Base-by-base conservation (phyloP, 345 rosid genomes). In the Mercurialis annua region DNA sequence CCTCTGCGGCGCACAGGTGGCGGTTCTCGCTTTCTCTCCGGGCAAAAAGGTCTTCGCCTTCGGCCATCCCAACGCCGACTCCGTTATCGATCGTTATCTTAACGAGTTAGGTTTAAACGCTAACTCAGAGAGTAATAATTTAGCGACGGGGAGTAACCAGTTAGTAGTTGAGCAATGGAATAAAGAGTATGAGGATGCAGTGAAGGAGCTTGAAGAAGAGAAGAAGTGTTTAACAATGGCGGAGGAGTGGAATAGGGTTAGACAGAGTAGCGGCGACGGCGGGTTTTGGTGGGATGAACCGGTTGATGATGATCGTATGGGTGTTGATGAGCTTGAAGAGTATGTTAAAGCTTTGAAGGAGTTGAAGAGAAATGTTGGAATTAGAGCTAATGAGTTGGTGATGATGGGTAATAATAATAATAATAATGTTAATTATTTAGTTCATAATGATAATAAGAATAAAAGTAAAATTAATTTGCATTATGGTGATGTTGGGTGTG, bases 231-330 rank as follows among this genome's bases (percentile, higher is more conserved):
- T 20, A 10, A 62, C 47, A 4, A 31, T 20, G 75, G 65, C 53
- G 11, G 53, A 70, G 3, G 59, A 75, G 6, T 66, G 59, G 51
- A 72, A 68, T 3, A 61, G 42, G 44, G 44, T 14, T 31, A 57
- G 56, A 1, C 49, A 55, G 16, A 53, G 6, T 26, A n/a, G 31
- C 51, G 24, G 16, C 1, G 10, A 56, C 6, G 75, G 24, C 27
- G 38, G 54, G 48, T 65, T 76, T 59, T 82, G 83, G 83, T 79
- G 82, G 83, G 73, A 82, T 68, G 66, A 65, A 15, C n/a, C 60
- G 5, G 24, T 76, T 10, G 83, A 78, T 10, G 12, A 74, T 2
- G 40, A n/a, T n/a, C n/a, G 40, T 40, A 72, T 72, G 68, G 75
- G 73, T 18, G 5, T 72, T 2, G 78, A 72, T 9, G 86, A 77